Evolutionary conservation across 2,329 filamentous ascomycete genomes (phyloP), one percentile per base, ranked within the genome.

Genomic region (Pseudopithomyces maydicus): DNA sequence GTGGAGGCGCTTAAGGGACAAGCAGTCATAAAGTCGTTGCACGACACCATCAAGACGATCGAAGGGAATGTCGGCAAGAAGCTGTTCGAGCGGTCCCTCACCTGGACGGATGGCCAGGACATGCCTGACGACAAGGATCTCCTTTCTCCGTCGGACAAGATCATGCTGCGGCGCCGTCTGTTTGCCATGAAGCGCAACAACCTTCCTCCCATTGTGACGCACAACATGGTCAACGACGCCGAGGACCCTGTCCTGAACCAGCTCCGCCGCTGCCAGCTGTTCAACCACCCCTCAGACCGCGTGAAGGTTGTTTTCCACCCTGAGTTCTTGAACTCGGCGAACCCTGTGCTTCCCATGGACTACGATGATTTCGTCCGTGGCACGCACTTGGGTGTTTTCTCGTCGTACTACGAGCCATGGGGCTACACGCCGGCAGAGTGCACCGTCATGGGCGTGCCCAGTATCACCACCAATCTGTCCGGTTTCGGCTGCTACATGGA

Each of bases 401-500:
- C 94, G 22, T 98, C 95, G 2, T 98, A 98, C 85, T 99, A 99
- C 77, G 95, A 99, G 80, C 95, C 95, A 8, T 99, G 95, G 95
- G 95, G 95, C 44, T 99, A 99, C 79, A 99, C 95, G 2, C 95
- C 94, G 0, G 94, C 95, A 51, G 95, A 98, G 78, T 99, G 95
- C 78, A 98, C 95, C 0, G 95, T 98, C 61, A 98, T 98, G 95
- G 95, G 95, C 68, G 93, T 99, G 39, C 95, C 95, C 42, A 97
- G 92, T 77, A 97, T 99, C 78, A 98, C 95, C 11, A 98, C 94
- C 26, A 99, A 99, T 78, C 81, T 99, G 43, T 98, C 95, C 6
- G 95, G 95, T 19, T 99, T 99, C 71, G 95, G 95, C 48, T 98
- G 95, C 79, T 98, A 99, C 78, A 99, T 99, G 95, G 95, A 99